These are phyloP conservation scores for Clarkia xantiana DNA, from an alignment of 345 rosid genomes.

Conservation along the genomic window DNA sequence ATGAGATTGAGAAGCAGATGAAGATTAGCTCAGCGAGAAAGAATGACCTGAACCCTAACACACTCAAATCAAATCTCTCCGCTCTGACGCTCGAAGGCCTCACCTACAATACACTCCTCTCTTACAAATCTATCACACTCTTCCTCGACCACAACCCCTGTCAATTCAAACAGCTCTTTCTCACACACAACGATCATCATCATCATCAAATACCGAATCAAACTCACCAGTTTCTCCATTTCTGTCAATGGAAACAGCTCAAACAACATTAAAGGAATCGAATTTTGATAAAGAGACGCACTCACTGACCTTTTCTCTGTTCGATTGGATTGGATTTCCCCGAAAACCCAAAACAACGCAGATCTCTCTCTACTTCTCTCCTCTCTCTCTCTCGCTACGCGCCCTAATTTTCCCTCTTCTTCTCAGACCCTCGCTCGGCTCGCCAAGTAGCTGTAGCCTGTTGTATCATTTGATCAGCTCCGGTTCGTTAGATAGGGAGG, in stretches of 20 bases:
- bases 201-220: constrained; percentile 11
- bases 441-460: no score
- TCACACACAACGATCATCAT: constrained; percentile 12
- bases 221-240: constrained; percentile 9
- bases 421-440: not conserved
- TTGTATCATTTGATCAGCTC: no score
- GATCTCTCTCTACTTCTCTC: constrained; percentile 7
- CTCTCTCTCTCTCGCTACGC: constrained; percentile 2
- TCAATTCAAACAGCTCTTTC: constrained; percentile 12
- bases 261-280: not conserved
- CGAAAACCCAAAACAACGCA: not conserved
- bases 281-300: not conserved
- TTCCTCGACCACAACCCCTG: constrained; percentile 10
- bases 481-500: no score
- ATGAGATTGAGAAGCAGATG: not conserved
- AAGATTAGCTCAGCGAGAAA: constrained; percentile 2
- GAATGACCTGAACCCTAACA: not conserved
- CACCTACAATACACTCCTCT: constrained; percentile 9
- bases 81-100: constrained; percentile 8
- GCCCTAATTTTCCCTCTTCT: not conserved
- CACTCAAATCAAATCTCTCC: constrained; percentile 7
- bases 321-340: constrained; percentile 8
- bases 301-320: constrained; percentile 13
- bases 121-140: constrained; percentile 13
- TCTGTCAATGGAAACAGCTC: constrained; percentile 1